Conservation (phyloP, 768 basidiomycete species). For the Amanita polypyramis region DNA sequence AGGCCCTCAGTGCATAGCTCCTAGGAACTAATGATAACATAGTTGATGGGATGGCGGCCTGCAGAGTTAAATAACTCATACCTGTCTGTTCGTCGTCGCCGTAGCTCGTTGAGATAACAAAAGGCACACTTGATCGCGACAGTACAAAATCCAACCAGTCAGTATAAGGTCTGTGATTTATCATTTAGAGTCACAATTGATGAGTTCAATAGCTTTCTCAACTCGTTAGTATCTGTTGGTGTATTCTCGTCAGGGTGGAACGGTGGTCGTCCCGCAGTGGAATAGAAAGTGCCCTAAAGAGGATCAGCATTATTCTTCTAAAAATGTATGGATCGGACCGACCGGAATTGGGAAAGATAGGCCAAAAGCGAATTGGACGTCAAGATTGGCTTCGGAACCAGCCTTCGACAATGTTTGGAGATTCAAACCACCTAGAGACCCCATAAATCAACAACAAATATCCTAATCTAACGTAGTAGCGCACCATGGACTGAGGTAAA, state of each 20-base stretch:
- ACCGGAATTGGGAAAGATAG: constrained; percentile 48
- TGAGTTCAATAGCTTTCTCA: not conserved
- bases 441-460: constrained; percentile 2
- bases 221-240: constrained; percentile 30
- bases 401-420: constrained; percentile 42
- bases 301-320: not conserved
- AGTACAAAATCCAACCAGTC: constrained; percentile 60
- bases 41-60: not conserved
- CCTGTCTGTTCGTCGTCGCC: constrained; percentile 66
- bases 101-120: constrained; percentile 64
- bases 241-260: constrained; percentile 37
- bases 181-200: not conserved
- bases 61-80: constrained; percentile 12
- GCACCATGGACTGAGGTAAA: constrained; percentile 47
- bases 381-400: constrained; percentile 57
- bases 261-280: constrained; percentile 53
- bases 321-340: not conserved
- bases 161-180: constrained; percentile 14
- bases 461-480: constrained; percentile 6
- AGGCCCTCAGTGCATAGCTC: constrained; percentile 47
- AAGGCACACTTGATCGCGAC: constrained; percentile 33
- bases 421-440: constrained; percentile 43
- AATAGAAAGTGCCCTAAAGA: constrained; percentile 38
- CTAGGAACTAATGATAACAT: constrained; percentile 21
- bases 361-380: constrained; percentile 60